Percentiles rank a stretch among this genome's conserved stretches.
Evolutionary conservation across 1,284 basidiomycete species (phyloP).

Genomic region (Apiotrichum laibachii): DNA sequence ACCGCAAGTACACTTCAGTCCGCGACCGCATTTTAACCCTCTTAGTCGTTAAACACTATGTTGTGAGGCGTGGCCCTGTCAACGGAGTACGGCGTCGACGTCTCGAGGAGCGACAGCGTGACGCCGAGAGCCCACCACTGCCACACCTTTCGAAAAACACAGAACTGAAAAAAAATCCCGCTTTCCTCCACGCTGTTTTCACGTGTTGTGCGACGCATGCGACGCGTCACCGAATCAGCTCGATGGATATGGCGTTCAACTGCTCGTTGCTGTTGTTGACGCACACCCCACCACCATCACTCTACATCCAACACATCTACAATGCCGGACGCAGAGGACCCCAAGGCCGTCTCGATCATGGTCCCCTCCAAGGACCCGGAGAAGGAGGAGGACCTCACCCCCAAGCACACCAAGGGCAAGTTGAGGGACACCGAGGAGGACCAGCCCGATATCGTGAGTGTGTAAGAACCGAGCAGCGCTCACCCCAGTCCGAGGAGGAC

Average conservation of each 20-base stretch:
- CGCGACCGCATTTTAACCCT: no score
- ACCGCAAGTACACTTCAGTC: no score
- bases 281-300: background rate
- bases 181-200: background rate
- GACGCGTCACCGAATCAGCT: background rate
- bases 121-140: no score
- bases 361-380: constrained; percentile 54
- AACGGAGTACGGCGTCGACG: no score
- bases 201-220: background rate
- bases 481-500: constrained; percentile 84
- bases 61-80: no score
- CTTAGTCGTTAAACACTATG: no score
- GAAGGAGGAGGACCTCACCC: constrained; percentile 52
- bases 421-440: constrained; percentile 53
- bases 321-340: constrained; percentile 31
- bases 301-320: constrained; percentile 1
- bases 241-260: background rate
- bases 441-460: constrained; percentile 75
- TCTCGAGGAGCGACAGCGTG: no score
- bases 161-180: no score
- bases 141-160: no score
- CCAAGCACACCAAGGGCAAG: constrained; percentile 51
- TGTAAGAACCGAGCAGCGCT: background rate
- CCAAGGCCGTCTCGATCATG: constrained; percentile 42
- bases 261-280: background rate